A percentile compares a stretch with the other conserved stretches of the same genome.
phyloP scores from a whole-genome alignment of 768 basidiomycete genomes.

The Phylloporus sp. region DNA sequence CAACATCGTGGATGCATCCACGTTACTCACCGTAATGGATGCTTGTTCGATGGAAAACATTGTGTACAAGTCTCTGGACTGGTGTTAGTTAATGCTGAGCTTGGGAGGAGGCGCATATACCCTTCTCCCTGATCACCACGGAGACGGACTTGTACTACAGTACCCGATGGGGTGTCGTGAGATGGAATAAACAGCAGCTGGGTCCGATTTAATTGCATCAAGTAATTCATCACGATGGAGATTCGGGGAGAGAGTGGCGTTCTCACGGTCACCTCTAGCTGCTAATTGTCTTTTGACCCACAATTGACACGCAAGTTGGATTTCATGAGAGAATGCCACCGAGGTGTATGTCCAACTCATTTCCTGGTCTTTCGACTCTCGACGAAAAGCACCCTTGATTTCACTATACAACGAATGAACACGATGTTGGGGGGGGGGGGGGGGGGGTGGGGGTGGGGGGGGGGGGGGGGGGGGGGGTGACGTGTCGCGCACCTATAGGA shows the following conservation, averaged over 20 bases:
- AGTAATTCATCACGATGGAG: conserved; percentile 4
- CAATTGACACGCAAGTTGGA: not conserved
- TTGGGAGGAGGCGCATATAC: conserved; percentile 15
- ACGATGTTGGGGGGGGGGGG: not conserved
- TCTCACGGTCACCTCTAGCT: not conserved
- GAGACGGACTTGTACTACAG: conserved; percentile 25
- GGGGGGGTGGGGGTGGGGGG: too few relatives aligned
- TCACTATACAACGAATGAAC: conserved; percentile 41
- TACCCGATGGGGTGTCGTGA: conserved; percentile 7
- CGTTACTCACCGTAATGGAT: conserved; percentile 20
- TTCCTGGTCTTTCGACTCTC: conserved; percentile 77
- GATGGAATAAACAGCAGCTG: conserved; percentile 23
- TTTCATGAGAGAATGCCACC: not conserved
- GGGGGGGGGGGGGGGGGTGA: too few relatives aligned
- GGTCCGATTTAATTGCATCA: conserved; percentile 20
- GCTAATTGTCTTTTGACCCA: not conserved
- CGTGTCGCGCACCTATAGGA: conserved; percentile 59
- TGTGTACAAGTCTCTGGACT: conserved; percentile 2
- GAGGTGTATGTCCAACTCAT: conserved; percentile 15
- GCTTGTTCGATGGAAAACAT: conserved; percentile 9
- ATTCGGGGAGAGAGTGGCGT: not conserved
- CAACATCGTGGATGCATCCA: not conserved
- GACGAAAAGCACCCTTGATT: conserved; percentile 70
- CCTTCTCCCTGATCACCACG: conserved; percentile 11
- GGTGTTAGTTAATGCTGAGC: not conserved